phyloP scores from a whole-genome alignment of 2,329 filamentous ascomycete species.

The Lecanicillium sp. region DNA sequence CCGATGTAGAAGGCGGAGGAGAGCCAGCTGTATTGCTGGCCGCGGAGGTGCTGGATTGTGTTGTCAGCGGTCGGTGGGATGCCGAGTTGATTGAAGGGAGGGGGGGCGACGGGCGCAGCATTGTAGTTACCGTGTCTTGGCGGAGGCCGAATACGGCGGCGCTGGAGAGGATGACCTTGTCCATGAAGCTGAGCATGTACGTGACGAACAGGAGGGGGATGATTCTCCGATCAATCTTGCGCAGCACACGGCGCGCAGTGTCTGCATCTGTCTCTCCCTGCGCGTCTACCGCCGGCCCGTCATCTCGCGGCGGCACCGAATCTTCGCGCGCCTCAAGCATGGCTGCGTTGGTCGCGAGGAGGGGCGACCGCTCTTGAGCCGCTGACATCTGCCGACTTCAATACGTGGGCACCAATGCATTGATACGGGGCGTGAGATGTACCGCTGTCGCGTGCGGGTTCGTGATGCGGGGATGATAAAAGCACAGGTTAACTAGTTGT shows the following conservation, averaged over 20 bases:
- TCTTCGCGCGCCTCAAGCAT: no score
- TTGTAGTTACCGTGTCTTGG: slow-evolving; percentile 35
- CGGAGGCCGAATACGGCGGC: slow-evolving; percentile 51
- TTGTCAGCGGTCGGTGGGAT: background rate
- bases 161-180: slow-evolving; percentile 52
- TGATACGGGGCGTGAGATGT: no score
- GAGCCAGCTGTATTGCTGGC: slow-evolving; percentile 60
- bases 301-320: no score
- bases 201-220: slow-evolving; percentile 52
- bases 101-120: background rate
- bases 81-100: background rate
- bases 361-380: no score
- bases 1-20: slow-evolving; percentile 34
- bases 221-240: slow-evolving; percentile 50
- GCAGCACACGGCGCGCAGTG: slow-evolving; percentile 34
- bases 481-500: no score
- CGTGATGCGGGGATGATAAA: no score
- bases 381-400: no score
- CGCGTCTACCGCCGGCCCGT: background rate
- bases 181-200: slow-evolving; percentile 57
- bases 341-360: no score
- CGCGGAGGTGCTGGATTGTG: slow-evolving; percentile 24
- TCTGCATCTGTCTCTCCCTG: slow-evolving; percentile 14
- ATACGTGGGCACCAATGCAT: no score
- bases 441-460: no score